These are phyloP conservation scores for Phytophthora pini DNA, from an alignment of 352 stramenopile species.

Conservation along the genomic window DNA sequence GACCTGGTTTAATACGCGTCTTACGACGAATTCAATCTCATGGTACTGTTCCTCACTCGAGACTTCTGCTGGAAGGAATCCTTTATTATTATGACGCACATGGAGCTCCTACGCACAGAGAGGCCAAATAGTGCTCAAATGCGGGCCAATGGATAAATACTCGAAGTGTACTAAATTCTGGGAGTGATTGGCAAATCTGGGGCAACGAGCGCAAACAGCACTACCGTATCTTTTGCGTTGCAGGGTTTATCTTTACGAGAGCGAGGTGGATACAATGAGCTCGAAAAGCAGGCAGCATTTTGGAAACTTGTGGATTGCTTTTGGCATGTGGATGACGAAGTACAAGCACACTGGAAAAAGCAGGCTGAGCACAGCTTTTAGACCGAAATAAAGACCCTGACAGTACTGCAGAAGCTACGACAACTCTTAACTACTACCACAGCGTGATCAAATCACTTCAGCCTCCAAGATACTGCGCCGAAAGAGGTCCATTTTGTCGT, in stretches of 20 bases:
- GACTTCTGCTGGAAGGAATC: constrained; percentile 30
- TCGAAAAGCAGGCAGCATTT: constrained; percentile 44
- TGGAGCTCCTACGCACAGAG: constrained; percentile 31
- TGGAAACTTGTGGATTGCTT: constrained; percentile 65
- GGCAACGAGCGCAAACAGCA: constrained; percentile 49
- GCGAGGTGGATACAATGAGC: constrained; percentile 7
- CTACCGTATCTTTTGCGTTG: constrained; percentile 53
- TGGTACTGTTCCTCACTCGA: constrained; percentile 49
- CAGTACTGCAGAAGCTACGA: constrained; percentile 29
- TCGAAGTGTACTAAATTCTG: background rate
- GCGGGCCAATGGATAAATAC: constrained; percentile 4
- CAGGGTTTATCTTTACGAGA: constrained; percentile 52
- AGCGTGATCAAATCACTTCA: no score
- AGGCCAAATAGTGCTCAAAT: constrained; percentile 1
- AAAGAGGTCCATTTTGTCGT: no score
- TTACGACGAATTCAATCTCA: constrained; percentile 62
- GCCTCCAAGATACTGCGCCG: no score
- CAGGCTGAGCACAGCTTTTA: constrained; percentile 33
- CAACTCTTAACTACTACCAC: constrained; percentile 22
- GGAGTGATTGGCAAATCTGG: constrained; percentile 61
- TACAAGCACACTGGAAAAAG: constrained; percentile 10
- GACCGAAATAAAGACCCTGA: constrained; percentile 28
- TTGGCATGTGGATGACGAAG: constrained; percentile 53
- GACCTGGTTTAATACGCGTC: constrained; percentile 56
- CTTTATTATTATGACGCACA: constrained; percentile 71